Evolutionary conservation across 2,329 filamentous ascomycete species (phyloP).

Genomic region (Monascus ruber): DNA sequence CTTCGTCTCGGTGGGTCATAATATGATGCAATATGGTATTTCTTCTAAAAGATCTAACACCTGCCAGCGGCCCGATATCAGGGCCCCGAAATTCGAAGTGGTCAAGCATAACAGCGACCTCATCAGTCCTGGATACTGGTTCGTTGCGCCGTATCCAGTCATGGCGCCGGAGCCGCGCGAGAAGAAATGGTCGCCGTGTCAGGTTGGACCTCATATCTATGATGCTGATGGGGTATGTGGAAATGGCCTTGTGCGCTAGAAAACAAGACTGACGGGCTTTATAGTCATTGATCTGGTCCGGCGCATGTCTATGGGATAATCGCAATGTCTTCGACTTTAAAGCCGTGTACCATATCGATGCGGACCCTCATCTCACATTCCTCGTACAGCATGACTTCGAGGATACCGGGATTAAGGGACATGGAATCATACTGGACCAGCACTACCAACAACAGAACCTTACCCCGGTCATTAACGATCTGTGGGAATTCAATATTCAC

Average conservation of each 20-base stretch:
- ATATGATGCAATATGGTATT: background rate
- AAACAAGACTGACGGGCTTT: too few relatives aligned
- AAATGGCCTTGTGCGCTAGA: too few relatives aligned
- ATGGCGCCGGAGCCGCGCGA: constrained; percentile 15
- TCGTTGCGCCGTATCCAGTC: constrained; percentile 35
- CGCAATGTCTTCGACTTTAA: constrained; percentile 36
- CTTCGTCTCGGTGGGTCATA: background rate
- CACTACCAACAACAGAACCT: constrained; percentile 34
- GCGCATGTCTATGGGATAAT: constrained; percentile 34
- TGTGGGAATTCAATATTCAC: constrained; percentile 25
- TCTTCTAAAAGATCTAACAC: background rate
- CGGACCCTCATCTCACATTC: constrained; percentile 36
- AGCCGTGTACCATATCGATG: constrained; percentile 30
- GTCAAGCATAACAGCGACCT: constrained; percentile 14
- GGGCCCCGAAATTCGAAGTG: constrained; percentile 13
- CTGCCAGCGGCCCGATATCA: background rate
- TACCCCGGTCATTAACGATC: constrained; percentile 17
- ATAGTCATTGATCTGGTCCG: constrained; percentile 36
- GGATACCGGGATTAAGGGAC: constrained; percentile 29
- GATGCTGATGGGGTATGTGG: constrained; percentile 34
- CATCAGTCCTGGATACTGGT: constrained; percentile 36
- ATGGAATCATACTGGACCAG: constrained; percentile 37
- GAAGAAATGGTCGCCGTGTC: constrained; percentile 25
- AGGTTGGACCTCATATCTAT: constrained; percentile 40
- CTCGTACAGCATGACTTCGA: constrained; percentile 19